These are phyloP conservation scores for Calonectria leucothoes DNA, from an alignment of 2,329 filamentous ascomycete genomes.

Conservation along the genomic window DNA sequence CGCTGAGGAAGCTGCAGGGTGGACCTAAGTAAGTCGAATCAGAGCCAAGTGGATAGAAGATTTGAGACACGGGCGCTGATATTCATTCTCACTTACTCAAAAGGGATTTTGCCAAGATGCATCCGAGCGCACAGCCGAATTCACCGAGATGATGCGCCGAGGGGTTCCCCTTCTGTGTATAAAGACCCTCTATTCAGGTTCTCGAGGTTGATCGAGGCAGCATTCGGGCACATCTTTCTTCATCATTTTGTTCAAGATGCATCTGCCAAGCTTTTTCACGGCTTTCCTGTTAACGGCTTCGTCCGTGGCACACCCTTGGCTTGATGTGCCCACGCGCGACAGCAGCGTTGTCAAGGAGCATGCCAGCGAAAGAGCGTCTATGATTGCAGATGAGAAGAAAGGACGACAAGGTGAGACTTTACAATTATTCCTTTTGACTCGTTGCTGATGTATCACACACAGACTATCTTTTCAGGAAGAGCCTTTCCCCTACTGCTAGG, in stretches of 20 bases:
- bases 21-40: neutral
- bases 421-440: neutral
- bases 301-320: neutral
- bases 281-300: neutral
- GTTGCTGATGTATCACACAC: neutral
- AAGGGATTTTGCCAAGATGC: neutral
- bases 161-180: neutral
- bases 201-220: neutral
- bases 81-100: neutral
- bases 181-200: neutral
- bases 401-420: neutral
- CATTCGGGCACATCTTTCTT: neutral
- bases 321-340: neutral
- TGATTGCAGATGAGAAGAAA: neutral
- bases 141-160: too few species aligned
- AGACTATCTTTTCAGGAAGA: neutral
- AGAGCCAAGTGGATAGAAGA: neutral
- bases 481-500: neutral
- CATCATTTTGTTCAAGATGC: neutral
- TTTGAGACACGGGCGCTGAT: neutral
- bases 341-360: neutral
- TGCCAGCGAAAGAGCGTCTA: neutral
- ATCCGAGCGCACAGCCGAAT: neutral
- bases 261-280: neutral
- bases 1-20: neutral